Evolutionary conservation across 495 filamentous ascomycete genomes (phyloP), one percentile per base, ranked within the genome.

Genomic region (Schizothecium vesticola): DNA sequence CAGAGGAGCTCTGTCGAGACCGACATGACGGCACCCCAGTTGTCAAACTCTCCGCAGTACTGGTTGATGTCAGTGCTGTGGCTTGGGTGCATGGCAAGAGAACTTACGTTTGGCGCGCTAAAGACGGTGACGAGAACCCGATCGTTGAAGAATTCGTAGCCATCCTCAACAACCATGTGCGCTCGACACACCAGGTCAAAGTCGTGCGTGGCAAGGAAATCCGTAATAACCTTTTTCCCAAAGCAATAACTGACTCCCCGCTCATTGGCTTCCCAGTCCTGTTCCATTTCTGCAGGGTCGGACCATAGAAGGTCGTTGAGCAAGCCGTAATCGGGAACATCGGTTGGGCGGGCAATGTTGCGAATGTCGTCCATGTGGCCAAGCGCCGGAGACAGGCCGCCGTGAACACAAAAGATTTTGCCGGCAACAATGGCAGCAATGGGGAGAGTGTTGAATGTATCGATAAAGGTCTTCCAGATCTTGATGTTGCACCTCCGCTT

Each of bases 31-130:
- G 95, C 95, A 19, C 95, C 95, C 92, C 95, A 98, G 66, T 99
- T 99, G 76, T 99, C 95, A 73, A 99, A 99, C 80, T 99, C 95
- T 69, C 95, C 95, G 74, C 95, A 99, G 76, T 99, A 99, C 93
- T 97, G 55, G 43, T 43, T 1, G 29, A 51, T 7, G 60, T 72
- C 26, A 76, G 71, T 36, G 36, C 19, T 24, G 10, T 59, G 21
- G 24, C 4, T 26, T 22, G 2, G 5, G 12, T 12, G 2, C 6
- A 4, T 0, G 2, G 28, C 22, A 59, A 12, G 22, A 11, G 60
- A 61, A 57, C 92, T 87, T 84, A 97, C 93, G 73, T 99, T 99
- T 24, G 95, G 95, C 26, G 95, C 95, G 64, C 93, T 97, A 75
- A 99, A 99, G 11, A 99, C 95, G 1, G 95, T 99, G 62, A 99